Evolutionary conservation across 768 basidiomycete species (phyloP).

Genomic region (Cystobasidium ongulense): DNA sequence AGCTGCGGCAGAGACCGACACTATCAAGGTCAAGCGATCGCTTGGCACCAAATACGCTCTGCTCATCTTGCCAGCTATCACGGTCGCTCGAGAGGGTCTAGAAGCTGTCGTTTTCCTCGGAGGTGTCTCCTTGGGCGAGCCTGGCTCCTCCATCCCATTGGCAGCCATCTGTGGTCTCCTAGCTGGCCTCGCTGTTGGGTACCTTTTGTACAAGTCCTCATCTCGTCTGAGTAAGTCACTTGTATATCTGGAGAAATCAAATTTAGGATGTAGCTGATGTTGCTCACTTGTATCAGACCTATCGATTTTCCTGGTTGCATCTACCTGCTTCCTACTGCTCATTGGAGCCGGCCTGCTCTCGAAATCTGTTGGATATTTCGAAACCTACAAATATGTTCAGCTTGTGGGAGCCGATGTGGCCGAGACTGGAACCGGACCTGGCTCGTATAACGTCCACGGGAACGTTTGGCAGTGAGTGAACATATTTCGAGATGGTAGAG

Average conservation of each 20-base stretch:
- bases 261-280: conserved; percentile 57
- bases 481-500: conserved; percentile 45
- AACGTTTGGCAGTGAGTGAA: conserved; percentile 42
- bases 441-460: conserved; percentile 51
- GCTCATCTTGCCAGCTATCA: conserved; percentile 80
- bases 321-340: conserved; percentile 83
- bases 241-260: background rate
- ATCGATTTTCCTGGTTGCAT: conserved; percentile 76
- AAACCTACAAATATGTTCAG: conserved; percentile 55
- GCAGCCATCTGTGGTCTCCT: conserved; percentile 78
- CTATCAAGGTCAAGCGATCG: conserved; percentile 13
- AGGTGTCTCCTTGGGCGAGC: conserved; percentile 64
- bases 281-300: conserved; percentile 57
- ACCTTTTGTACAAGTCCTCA: conserved; percentile 40
- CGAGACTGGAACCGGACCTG: conserved; percentile 59
- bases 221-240: background rate
- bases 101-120: conserved; percentile 35
- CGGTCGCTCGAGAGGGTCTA: conserved; percentile 57
- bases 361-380: conserved; percentile 63
- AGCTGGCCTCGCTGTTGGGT: conserved; percentile 64
- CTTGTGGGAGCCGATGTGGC: conserved; percentile 60
- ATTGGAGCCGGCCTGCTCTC: conserved; percentile 91
- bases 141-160: conserved; percentile 77
- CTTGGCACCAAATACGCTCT: conserved; percentile 61
- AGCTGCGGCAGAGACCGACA: conserved; percentile 39